Evolutionary conservation across 148 eudicot genomes (phyloP).

Genomic region (Oxyria digyna): DNA sequence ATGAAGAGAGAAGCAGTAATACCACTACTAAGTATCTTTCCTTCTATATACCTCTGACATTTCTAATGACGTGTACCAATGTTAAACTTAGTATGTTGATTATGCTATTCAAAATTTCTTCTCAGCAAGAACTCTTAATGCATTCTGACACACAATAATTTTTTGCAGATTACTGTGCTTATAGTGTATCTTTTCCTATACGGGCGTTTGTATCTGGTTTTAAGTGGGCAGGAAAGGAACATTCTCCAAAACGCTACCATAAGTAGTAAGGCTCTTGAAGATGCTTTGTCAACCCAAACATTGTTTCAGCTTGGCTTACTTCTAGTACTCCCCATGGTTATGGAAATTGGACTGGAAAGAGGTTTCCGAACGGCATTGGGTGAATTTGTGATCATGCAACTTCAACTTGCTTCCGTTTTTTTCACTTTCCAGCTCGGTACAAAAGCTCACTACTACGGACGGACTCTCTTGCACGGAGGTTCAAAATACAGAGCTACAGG

Average conservation of each 20-base stretch:
- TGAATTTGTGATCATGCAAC: constrained; percentile 87
- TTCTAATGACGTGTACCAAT: background rate
- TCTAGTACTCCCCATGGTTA: constrained; percentile 84
- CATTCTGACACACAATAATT: constrained; percentile 9
- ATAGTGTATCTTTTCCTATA: constrained; percentile 73
- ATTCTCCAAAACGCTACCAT: constrained; percentile 47
- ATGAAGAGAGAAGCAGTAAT: background rate
- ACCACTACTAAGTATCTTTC: background rate
- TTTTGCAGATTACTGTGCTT: constrained; percentile 79
- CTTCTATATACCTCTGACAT: background rate
- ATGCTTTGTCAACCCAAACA: constrained; percentile 78
- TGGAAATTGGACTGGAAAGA: constrained; percentile 92
- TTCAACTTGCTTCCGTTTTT: constrained; percentile 93
- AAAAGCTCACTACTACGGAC: constrained; percentile 88
- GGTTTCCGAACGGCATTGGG: constrained; percentile 93
- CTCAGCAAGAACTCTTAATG: background rate
- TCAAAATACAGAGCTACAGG: constrained; percentile 97
- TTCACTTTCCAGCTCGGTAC: constrained; percentile 98
- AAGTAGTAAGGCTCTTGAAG: constrained; percentile 57
- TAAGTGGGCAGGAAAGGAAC: constrained; percentile 80
- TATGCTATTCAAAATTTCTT: background rate
- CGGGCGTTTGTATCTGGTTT: constrained; percentile 73
- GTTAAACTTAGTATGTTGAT: background rate
- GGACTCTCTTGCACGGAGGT: constrained; percentile 91
- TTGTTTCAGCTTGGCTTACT: constrained; percentile 79